phyloP scores from a whole-genome alignment of 192 early-diverging fungal species.

The Blastocladiella britannica region DNA sequence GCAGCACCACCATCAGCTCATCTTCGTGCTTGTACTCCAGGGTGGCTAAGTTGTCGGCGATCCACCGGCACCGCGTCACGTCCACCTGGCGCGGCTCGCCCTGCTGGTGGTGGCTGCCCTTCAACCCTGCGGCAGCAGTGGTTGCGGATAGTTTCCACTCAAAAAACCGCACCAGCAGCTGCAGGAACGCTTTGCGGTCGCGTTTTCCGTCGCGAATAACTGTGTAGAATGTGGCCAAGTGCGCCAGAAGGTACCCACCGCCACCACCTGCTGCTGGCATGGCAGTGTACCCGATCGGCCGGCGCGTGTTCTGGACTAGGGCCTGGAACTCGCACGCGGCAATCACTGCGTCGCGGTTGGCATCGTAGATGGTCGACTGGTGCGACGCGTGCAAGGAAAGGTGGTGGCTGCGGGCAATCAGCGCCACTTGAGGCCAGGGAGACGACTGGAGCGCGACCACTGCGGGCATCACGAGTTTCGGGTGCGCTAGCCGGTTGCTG shows the following conservation, averaged over 20 bases:
- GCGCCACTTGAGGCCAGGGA: not conserved
- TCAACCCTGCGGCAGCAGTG: not conserved
- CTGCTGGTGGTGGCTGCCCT: not conserved
- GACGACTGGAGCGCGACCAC: not conserved
- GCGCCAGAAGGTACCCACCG: too few relatives aligned
- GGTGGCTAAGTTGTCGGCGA: not conserved
- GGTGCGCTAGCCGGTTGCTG: slow-evolving; percentile 1
- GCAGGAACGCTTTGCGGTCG: not conserved
- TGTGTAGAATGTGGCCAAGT: not conserved
- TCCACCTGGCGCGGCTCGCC: too few relatives aligned
- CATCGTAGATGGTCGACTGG: not conserved
- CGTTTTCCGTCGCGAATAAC: not conserved
- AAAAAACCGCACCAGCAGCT: not conserved
- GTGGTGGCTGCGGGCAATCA: not conserved
- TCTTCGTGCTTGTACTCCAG: not conserved
- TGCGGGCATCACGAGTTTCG: not conserved
- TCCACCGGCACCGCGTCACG: not conserved
- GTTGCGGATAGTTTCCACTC: not conserved
- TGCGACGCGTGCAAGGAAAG: not conserved
- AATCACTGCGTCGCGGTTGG: not conserved
- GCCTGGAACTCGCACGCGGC: not conserved
- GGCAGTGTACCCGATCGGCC: not conserved
- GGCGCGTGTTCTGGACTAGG: not conserved
- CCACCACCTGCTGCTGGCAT: too few relatives aligned
- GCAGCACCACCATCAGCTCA: not conserved